Percentiles rank a stretch among this genome's conserved stretches.
Evolutionary conservation across 2,329 filamentous ascomycete species (phyloP).

Genomic region (Geosmithia flava): DNA sequence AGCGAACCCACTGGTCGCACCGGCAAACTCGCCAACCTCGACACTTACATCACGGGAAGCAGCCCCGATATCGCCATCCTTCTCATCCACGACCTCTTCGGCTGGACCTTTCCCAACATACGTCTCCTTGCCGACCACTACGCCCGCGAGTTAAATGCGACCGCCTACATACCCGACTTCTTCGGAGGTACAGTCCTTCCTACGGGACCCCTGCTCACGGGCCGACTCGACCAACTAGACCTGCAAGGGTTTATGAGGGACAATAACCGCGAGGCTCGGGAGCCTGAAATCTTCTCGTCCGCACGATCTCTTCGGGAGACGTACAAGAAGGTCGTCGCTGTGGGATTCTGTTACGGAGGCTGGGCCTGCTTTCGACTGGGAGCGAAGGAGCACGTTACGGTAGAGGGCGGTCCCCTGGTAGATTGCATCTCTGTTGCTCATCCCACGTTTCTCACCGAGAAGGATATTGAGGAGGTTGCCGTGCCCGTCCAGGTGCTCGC

Average conservation of each 20-base stretch:
- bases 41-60: slow-evolving; percentile 23
- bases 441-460: slow-evolving; percentile 26
- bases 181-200: background rate
- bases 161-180: slow-evolving; percentile 23
- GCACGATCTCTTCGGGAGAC: background rate
- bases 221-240: background rate
- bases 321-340: slow-evolving; percentile 22
- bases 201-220: background rate
- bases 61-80: slow-evolving; percentile 21
- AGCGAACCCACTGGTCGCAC: slow-evolving; percentile 20
- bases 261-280: background rate
- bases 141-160: slow-evolving; percentile 27
- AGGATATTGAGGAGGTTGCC: slow-evolving; percentile 29
- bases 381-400: no score
- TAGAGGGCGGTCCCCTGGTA: slow-evolving; percentile 20
- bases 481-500: slow-evolving; percentile 40
- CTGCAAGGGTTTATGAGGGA: background rate
- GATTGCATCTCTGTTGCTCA: slow-evolving; percentile 32
- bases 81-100: slow-evolving; percentile 25
- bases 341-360: slow-evolving; percentile 38
- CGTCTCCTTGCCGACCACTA: slow-evolving; percentile 33
- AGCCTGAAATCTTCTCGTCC: background rate
- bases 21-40: slow-evolving; percentile 15
- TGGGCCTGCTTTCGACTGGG: slow-evolving; percentile 36
- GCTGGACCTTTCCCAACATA: slow-evolving; percentile 30